Evolutionary conservation across 1,139 yeast species (phyloP).

Genomic region (Kurtzmaniella natalensis): DNA sequence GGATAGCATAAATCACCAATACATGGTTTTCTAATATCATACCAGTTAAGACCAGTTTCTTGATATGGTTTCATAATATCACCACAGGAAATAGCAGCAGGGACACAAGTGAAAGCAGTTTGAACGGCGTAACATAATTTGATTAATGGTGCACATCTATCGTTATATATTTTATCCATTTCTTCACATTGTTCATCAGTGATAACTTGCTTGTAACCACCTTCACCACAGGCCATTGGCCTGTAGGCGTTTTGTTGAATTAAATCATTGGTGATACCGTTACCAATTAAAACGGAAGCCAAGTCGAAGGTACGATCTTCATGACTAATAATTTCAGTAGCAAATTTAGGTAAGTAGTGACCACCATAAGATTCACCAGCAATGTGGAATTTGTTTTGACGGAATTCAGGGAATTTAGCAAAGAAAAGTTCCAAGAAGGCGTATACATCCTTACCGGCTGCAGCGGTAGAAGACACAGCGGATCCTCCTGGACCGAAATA

Average conservation of each 20-base stretch:
- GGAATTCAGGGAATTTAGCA: slow-evolving; percentile 53
- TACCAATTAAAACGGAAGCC: slow-evolving; percentile 61
- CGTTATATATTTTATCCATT: slow-evolving; percentile 37
- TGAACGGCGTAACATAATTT: slow-evolving; percentile 9
- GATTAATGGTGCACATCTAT: slow-evolving; percentile 9
- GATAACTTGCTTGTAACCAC: slow-evolving; percentile 58
- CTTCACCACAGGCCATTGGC: slow-evolving; percentile 69
- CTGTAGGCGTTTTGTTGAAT: slow-evolving; percentile 57
- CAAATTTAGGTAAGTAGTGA: slow-evolving; percentile 66
- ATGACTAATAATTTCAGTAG: slow-evolving; percentile 55
- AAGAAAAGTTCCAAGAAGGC: slow-evolving; percentile 62
- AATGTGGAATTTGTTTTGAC: slow-evolving; percentile 52
- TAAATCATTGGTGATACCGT: slow-evolving; percentile 64
- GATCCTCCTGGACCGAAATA: slow-evolving; percentile 34
- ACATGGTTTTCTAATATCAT: slow-evolving; percentile 12
- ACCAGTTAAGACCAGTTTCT: slow-evolving; percentile 10
- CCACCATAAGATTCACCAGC: slow-evolving; percentile 78
- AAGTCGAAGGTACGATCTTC: slow-evolving; percentile 53
- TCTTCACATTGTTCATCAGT: slow-evolving; percentile 49
- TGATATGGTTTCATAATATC: slow-evolving; percentile 9
- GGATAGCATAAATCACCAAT: slow-evolving; percentile 9
- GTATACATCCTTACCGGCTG: slow-evolving; percentile 63
- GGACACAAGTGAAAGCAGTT: slow-evolving; percentile 10
- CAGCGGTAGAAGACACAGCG: slow-evolving; percentile 46
- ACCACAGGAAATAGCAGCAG: slow-evolving; percentile 15